Base-by-base conservation (phyloP, 208 protist species). In the Leishmania braziliensis region DNA sequence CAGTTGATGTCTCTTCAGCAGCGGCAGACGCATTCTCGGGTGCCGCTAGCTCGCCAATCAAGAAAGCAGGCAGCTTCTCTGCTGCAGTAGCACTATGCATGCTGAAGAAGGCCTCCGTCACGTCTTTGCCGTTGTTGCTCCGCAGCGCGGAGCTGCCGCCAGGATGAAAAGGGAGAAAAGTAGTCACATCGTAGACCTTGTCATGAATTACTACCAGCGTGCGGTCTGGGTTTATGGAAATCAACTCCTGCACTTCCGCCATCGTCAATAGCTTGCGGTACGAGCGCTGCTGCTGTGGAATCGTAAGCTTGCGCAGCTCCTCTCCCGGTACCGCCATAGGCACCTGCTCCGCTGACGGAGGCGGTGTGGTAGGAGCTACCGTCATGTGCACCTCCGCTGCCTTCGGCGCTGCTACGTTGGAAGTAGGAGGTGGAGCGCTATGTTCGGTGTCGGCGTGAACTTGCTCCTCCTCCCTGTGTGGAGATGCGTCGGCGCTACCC, bases 121-220 rank as follows among this genome's bases (percentile, higher is more conserved):
- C 77, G 54, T 92, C 82, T 58, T 87, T 87, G 60, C 89, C 89
- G 36, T 85, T 90, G 79, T 88, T 86, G 43, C 51, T 74, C 50
- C 56, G 66, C 68, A 92, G 65, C 65, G 84, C 87, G 56, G 69
- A 62, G 3, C 53, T 80, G 53, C 97, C 95, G 26, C 95, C 97
- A 12, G 95, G 97, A 87, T 98, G 97, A 36, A 81, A 43, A 60
- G 92, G 65, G 16, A 92, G 84, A 77, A 96, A 98, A 46, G 82
- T 72, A 4, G 91, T 96, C 43, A 98, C 84, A 72, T 98, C 89
- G 78, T 97, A 98, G 4, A 98, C 95, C 62, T 95, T 93, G 75
- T 90, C 88, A 53, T 95, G 72, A 5, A 97, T 91, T 33, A 96
- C 58, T 18, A 89, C 79, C 29, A 89, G 48, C 26, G 78, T 51